These are phyloP conservation scores for Gardenia jasminoides DNA, from an alignment of 257 asterid genomes.

Conservation along the genomic window DNA sequence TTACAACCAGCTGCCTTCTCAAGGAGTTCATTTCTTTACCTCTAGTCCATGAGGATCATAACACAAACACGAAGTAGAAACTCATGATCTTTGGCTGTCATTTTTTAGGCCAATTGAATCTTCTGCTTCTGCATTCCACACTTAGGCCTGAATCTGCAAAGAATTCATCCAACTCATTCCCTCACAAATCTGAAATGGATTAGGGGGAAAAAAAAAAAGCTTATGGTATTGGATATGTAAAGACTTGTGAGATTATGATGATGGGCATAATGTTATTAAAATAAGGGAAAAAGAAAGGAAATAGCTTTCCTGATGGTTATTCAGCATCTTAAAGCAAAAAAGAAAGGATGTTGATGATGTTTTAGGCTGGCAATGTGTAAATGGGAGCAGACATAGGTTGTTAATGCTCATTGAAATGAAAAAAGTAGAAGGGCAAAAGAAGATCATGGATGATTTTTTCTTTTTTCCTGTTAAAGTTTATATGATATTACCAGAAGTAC, in stretches of 20 bases:
- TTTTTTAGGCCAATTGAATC: background rate
- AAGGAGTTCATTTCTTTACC: background rate
- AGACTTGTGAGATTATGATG: background rate
- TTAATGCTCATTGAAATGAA: background rate
- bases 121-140: background rate
- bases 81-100: background rate
- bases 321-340: no score
- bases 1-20: background rate
- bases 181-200: background rate
- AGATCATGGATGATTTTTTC: background rate
- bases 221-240: background rate
- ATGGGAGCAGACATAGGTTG: background rate
- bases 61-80: background rate
- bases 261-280: background rate
- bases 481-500: background rate
- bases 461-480: no score
- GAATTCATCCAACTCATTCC: background rate
- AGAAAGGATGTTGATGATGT: no score
- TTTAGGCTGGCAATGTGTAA: background rate
- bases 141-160: background rate
- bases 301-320: no score
- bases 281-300: no score
- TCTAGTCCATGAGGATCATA: background rate
- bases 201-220: no score
- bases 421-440: no score